Percentiles rank a stretch among this genome's conserved stretches.
Evolutionary conservation across 1,139 yeast genomes (phyloP).

Genomic region (Taphrina deformans): DNA sequence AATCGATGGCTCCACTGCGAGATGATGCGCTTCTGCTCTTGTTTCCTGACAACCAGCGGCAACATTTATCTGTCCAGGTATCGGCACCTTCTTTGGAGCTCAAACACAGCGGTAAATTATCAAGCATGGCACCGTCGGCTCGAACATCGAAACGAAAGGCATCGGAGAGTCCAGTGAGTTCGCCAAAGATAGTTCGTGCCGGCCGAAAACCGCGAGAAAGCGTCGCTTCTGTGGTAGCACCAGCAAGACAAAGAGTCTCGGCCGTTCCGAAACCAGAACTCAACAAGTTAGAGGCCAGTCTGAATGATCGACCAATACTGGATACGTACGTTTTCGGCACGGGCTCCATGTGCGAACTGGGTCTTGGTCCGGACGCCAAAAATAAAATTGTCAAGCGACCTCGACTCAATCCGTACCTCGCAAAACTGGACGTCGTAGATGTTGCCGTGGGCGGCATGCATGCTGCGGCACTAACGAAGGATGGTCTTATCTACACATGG

Average conservation of each 20-base stretch:
- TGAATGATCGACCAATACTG: conserved; percentile 43
- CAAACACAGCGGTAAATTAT: neutral
- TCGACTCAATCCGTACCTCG: conserved; percentile 74
- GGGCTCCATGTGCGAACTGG: conserved; percentile 95
- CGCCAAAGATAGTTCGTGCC: neutral
- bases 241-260: conserved; percentile 2
- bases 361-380: conserved; percentile 83
- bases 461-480: conserved; percentile 72
- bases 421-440: conserved; percentile 68
- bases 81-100: neutral
- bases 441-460: conserved; percentile 97
- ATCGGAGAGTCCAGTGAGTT: conserved; percentile 5
- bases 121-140: conserved; percentile 1
- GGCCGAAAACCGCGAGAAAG: conserved; percentile 9
- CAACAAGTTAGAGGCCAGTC: neutral
- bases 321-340: conserved; percentile 93
- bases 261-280: conserved; percentile 14
- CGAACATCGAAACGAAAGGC: conserved; percentile 15
- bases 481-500: conserved; percentile 90
- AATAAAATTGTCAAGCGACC: conserved; percentile 96
- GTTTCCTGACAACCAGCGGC: conserved; percentile 2
- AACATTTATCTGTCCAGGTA: neutral
- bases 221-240: neutral
- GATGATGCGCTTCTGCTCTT: conserved; percentile 9
- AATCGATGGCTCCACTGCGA: conserved; percentile 6